Evolutionary conservation across 1,139 yeast species (phyloP), one percentile per base, ranked within the genome.

Genomic region (Yamadazyma atmosphaerica): DNA sequence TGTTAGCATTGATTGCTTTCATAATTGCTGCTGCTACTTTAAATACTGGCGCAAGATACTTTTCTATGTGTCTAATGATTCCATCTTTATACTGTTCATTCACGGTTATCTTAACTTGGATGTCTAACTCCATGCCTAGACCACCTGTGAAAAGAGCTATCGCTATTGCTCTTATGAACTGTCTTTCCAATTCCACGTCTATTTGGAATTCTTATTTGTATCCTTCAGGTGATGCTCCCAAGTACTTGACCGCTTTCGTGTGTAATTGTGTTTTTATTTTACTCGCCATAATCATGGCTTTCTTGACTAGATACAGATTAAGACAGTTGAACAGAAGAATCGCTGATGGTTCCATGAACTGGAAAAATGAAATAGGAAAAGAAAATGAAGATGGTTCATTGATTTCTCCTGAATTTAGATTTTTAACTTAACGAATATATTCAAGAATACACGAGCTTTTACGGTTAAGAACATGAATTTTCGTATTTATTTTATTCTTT

Each of bases 31-130:
- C 74, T 10, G 60, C 83, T 2, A 74, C 82, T 1, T 58, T 74
- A 40, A 75, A 77, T 49, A 73, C 77, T 2, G 83, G 78, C 4
- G 82, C 83, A 3, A 63, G 84, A 43, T 79, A 79, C 48, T 76
- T 77, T 44, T 74, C 83, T 32, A 79, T 79, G 83, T 74, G 81
- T 55, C 61, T 79, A 40, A 76, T 79, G 81, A 74, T 79, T 41
- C 81, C 81, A 27, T 69, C 78, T 1, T 57, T 78, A 39, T 78
- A 78, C 52, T 75, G 81, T 52, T 70, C 82, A 0, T 79, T 76
- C 54, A 76, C 79, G 13, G 70, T 74, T 4, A 72, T 74, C 36
- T 63, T 77, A 37, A 68, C 83, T 2, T 79, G 83, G 81, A 68
- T 76, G 65, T 70, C 81, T 8, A 74, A 74, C 49, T 70, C 71